Base-by-base conservation (phyloP, 2,329 filamentous ascomycete genomes). In the Colletotrichum spaethianum region DNA sequence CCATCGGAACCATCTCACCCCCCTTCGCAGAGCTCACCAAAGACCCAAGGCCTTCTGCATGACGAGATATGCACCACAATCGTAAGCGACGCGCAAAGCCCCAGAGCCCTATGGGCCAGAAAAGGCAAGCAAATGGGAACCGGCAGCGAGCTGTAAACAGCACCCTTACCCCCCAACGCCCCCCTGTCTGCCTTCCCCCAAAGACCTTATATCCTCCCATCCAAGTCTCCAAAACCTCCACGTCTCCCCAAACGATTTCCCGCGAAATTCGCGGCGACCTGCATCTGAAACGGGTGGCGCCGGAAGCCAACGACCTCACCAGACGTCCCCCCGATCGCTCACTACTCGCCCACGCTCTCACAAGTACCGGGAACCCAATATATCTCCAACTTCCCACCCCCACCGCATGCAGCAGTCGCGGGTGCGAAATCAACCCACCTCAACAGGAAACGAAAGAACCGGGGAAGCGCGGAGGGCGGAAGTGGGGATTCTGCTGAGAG, bases 271-370 rank as follows among this genome's bases (percentile, higher is more conserved):
- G 4, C 64, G 64, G 64, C 64, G 55, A 61, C 48, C 36, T 52
- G 65, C 65, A 67, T 67, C 36, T 63, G 56, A 67, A 67, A 67
- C 64, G 20, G 16, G 57, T 67, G 65, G 65, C 65, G 65, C 38
- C 57, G 40, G 38, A 33, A 23, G 42, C 20, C 31, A 23, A 42
- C 18, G 52, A 40, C 8, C 44, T 12, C 20, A 20, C 16, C 38
- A 26, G 48, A 50, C 33, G 40, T 7, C 28, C 11, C 38, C 23
- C 26, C 18, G 2, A 28, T 18, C 62, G 18, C 28, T 23, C 20
- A n/a, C 18, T 20, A 9, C 38, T 14, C 26, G 9, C 55, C n/a
- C 28, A n/a, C 26, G 14, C 26, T 26, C 55, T 57, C 12, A 33
- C 7, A 18, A 3, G 20, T 20, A 4, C 44, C 44, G 8, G n/a